phyloP scores from a whole-genome alignment of 2,329 filamentous ascomycete genomes.

The Verticillium dahliae region DNA sequence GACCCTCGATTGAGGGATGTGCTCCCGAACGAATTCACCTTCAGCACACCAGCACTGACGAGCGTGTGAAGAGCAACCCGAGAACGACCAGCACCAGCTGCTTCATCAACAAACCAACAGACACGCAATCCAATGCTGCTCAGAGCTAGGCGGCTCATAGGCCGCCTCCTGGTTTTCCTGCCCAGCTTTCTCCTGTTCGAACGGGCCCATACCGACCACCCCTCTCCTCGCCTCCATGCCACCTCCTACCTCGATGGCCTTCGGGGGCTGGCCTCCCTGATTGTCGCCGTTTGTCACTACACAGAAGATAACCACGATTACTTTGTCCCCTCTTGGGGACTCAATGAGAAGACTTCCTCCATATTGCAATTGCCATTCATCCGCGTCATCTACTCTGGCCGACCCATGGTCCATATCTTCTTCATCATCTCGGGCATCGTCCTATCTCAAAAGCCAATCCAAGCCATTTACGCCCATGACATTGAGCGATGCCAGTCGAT shows the following conservation, averaged over 20 bases:
- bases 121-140: slow-evolving; percentile 2
- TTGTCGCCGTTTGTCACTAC: slow-evolving; percentile 60
- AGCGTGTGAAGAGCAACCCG: too few relatives aligned
- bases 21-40: too few relatives aligned
- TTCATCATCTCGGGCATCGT: slow-evolving; percentile 30
- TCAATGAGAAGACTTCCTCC: slow-evolving; percentile 38
- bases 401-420: slow-evolving; percentile 25
- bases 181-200: slow-evolving; percentile 27
- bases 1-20: too few relatives aligned
- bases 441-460: slow-evolving; percentile 22
- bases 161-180: slow-evolving; percentile 15
- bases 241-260: slow-evolving; percentile 53
- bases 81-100: background rate
- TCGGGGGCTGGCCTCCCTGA: slow-evolving; percentile 57
- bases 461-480: slow-evolving; percentile 10
- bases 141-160: slow-evolving; percentile 1
- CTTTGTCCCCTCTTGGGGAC: slow-evolving; percentile 48
- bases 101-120: background rate
- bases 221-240: background rate
- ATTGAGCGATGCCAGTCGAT: slow-evolving; percentile 3
- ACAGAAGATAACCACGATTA: slow-evolving; percentile 23
- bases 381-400: slow-evolving; percentile 18
- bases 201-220: slow-evolving; percentile 18
- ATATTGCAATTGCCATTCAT: slow-evolving; percentile 25
- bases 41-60: too few relatives aligned